Conservation (phyloP, 2,329 filamentous ascomycete genomes). For the Epicoccum nigrum region DNA sequence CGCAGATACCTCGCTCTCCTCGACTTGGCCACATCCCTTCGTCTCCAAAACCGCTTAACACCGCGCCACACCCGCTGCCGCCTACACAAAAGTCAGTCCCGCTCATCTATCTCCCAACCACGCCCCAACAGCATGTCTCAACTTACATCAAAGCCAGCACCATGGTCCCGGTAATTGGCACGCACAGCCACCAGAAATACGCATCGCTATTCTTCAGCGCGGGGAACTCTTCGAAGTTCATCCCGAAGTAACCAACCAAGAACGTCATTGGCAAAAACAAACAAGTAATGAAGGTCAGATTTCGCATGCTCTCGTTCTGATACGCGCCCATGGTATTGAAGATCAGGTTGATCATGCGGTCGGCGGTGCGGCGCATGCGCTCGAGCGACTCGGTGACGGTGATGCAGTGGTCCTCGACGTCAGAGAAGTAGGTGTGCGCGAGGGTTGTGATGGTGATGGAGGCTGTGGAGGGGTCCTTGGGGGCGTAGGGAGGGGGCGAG, state of each 20-base stretch:
- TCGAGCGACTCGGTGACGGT: constrained; percentile 80
- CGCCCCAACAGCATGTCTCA: not conserved
- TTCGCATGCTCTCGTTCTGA: constrained; percentile 91
- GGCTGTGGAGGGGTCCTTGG: constrained; percentile 38
- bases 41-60: constrained; percentile 6
- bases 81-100: not conserved
- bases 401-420: constrained; percentile 87
- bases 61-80: constrained; percentile 10
- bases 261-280: constrained; percentile 90
- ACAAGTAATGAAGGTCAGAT: constrained; percentile 84
- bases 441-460: constrained; percentile 80
- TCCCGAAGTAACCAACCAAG: constrained; percentile 67
- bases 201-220: constrained; percentile 59
- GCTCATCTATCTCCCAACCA: not conserved
- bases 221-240: constrained; percentile 67
- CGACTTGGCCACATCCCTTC: constrained; percentile 5
- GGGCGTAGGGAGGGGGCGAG: constrained; percentile 21
- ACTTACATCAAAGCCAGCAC: constrained; percentile 30
- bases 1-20: not conserved
- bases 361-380: constrained; percentile 74
- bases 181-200: constrained; percentile 54
- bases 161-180: constrained; percentile 47
- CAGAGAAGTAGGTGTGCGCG: constrained; percentile 84
- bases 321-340: constrained; percentile 90
- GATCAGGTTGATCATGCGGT: constrained; percentile 84